These are phyloP conservation scores for Allium fistulosum DNA, from an alignment of 106 monocot genomes.

Conservation along the genomic window DNA sequence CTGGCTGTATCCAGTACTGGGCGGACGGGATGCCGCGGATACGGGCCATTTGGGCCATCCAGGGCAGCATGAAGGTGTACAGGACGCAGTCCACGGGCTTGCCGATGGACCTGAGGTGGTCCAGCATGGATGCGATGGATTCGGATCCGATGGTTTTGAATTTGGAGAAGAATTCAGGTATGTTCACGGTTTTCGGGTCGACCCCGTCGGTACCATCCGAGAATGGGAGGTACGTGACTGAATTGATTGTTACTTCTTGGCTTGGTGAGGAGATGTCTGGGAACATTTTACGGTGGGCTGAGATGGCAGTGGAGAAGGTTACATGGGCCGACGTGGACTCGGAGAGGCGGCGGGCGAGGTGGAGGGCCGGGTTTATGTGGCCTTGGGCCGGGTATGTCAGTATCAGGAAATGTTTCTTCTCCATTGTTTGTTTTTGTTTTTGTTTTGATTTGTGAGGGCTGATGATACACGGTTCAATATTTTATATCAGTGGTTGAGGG, in stretches of 20 bases:
- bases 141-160: background rate
- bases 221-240: background rate
- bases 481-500: no score
- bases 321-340: background rate
- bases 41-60: background rate
- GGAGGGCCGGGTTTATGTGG: constrained; percentile 4
- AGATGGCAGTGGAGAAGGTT: constrained; percentile 1
- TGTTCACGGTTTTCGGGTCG: background rate
- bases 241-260: background rate
- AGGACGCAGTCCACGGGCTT: background rate
- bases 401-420: background rate
- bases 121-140: background rate
- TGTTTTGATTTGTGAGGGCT: no score
- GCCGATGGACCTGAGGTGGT: background rate
- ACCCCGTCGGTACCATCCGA: background rate
- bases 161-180: background rate
- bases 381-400: background rate
- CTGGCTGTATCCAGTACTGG: constrained; percentile 1
- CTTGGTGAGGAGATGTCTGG: background rate
- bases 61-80: background rate
- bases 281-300: background rate
- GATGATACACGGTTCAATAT: no score
- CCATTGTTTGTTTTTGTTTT: no score
- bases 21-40: background rate
- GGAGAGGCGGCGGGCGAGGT: background rate